Base-by-base conservation (phyloP, 2,329 filamentous ascomycete genomes). In the Sporothrix globosa region DNA sequence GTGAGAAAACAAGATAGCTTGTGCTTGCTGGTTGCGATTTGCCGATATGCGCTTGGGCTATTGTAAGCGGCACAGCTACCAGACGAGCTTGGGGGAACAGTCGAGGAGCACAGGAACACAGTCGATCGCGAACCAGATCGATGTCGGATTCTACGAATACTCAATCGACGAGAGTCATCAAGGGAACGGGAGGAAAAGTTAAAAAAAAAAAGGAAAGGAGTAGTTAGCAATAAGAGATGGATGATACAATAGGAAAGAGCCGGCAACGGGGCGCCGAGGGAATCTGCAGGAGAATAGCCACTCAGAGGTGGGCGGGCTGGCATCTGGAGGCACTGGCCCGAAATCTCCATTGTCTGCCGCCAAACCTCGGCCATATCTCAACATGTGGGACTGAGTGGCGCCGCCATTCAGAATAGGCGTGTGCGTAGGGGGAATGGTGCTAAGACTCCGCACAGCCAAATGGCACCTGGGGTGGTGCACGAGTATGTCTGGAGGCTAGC, bases 351-450 rank as follows among this genome's bases (percentile, higher is more conserved):
- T 17, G 54, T 66, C 66, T 66, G 68, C 72, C 72, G 72, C 68
- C 67, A 73, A 73, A 72, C 73, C 73, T 73, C 72, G 73, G 73
- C 69, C 73, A 70, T 72, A 73, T 73, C 73, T 72, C 70, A 34
- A 65, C 73, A 73, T 74, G 73, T 71, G 72, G 70, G 34, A 69
- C 67, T 60, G 70, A 61, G 48, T 53, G 69, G 60, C 67, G 56
- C 17, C 46, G 44, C 44, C 71, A 68, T 76, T 67, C 27, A 70
- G 34, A 44, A 68, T 39, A 19, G 70, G 70, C 48, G 67, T 70
- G 68, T 54, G 60, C 41, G 41, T 63, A 48, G 56, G 34, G 56
- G 56, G 41, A 60, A 60, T 39, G n/a, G 58, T 65, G 58, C 54
- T 68, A 68, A 34, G 50, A 48, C 71, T 68, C 66, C 58, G 61